Percentiles rank a stretch among this genome's conserved stretches.
These are phyloP conservation scores for Urostyla sp. DNA, from an alignment of 73 alveolate species.

Conservation along the genomic window DNA sequence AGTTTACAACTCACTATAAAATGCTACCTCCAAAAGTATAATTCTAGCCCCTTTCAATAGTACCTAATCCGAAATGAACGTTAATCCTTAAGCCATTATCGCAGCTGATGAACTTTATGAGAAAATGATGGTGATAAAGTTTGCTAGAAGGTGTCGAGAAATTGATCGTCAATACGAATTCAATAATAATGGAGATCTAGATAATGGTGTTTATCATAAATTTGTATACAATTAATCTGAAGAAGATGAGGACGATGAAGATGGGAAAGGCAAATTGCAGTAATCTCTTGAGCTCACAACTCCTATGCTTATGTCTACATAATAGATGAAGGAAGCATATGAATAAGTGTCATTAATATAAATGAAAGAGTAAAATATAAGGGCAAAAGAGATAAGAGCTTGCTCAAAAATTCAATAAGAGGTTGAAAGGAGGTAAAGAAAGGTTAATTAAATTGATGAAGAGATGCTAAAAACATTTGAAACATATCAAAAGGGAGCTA, in stretches of 20 bases:
- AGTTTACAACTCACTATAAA: conserved; percentile 64
- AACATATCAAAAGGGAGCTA: conserved; percentile 3
- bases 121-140: conserved; percentile 67
- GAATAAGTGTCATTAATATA: conserved; percentile 12
- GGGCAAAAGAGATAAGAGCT: conserved; percentile 29
- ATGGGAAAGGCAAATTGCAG: conserved; percentile 14
- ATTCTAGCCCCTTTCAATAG: conserved; percentile 92
- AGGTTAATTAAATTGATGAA: conserved; percentile 17
- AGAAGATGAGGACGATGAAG: conserved; percentile 20
- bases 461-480: conserved; percentile 45
- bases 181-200: conserved; percentile 84
- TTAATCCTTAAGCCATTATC: conserved; percentile 2
- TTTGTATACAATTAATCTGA: conserved; percentile 50
- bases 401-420: conserved; percentile 16
- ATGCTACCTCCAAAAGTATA: conserved; percentile 79
- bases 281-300: conserved; percentile 11
- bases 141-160: conserved; percentile 74
- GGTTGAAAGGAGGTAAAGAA: background rate
- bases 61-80: conserved; percentile 66
- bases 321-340: background rate
- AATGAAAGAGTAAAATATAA: conserved; percentile 19
- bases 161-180: conserved; percentile 78
- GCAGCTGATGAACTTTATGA: conserved; percentile 18
- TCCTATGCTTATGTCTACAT: conserved; percentile 40
- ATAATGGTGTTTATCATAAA: conserved; percentile 76